Percentiles rank a stretch among this genome's conserved stretches.
These are phyloP conservation scores for Boechera retrofracta DNA, from an alignment of 345 rosid genomes.

Conservation along the genomic window DNA sequence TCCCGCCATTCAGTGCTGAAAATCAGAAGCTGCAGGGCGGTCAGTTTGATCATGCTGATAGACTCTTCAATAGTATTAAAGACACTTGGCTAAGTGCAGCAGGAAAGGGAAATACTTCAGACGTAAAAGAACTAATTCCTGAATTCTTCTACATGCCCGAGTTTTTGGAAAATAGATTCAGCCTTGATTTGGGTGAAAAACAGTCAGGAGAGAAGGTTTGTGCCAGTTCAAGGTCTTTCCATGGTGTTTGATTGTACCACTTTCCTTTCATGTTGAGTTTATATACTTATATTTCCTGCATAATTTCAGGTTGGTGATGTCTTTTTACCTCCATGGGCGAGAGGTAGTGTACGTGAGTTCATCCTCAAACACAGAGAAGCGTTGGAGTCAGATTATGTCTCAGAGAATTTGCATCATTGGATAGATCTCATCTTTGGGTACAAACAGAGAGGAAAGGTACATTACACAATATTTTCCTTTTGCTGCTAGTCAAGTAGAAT, in stretches of 20 bases:
- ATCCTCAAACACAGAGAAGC: constrained; percentile 94
- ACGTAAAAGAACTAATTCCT: constrained; percentile 98
- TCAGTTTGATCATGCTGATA: constrained; percentile 99
- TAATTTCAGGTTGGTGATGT: constrained; percentile 83
- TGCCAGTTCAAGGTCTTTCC: constrained; percentile 35
- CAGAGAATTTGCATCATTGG: constrained; percentile 98
- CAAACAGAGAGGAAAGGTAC: constrained; percentile 98
- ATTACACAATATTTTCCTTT: constrained; percentile 33
- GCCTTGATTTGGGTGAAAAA: constrained; percentile 93
- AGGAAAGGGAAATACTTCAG: constrained; percentile 96
- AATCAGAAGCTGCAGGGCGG: constrained; percentile 99
- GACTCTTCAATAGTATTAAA: constrained; percentile 88
- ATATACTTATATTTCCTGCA: constrained; percentile 4
- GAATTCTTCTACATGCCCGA: constrained; percentile 99
- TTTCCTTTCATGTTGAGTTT: constrained; percentile 25
- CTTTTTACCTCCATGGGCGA: constrained; percentile 95
- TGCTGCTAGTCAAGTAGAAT: constrained; percentile 25
- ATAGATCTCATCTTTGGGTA: constrained; percentile 97
- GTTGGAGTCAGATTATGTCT: constrained; percentile 91
- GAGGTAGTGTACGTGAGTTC: constrained; percentile 92
- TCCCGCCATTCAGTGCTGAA: constrained; percentile 96
- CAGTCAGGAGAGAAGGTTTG: constrained; percentile 99
- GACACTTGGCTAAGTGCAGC: constrained; percentile 99
- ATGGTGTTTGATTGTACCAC: constrained; percentile 18
- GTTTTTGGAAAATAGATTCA: constrained; percentile 84